Conservation (phyloP, 805 yeast species). For the Pachysolen tannophilus region DNA sequence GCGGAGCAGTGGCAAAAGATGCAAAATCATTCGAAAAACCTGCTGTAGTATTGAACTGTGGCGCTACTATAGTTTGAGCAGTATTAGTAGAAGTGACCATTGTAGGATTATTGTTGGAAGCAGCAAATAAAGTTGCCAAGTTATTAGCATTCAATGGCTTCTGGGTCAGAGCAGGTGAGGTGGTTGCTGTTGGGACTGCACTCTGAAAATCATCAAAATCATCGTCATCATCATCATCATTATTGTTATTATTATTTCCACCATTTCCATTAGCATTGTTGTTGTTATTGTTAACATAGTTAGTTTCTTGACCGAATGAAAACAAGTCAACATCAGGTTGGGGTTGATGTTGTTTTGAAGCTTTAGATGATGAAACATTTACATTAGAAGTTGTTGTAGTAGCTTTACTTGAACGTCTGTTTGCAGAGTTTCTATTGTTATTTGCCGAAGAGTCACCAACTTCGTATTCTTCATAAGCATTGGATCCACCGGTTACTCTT, state of each 20-base stretch:
- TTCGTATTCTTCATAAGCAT: conserved; percentile 57
- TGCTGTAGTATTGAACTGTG: conserved; percentile 7
- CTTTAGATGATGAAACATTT: conserved; percentile 30
- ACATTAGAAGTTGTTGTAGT: conserved; percentile 31
- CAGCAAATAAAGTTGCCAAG: conserved; percentile 23
- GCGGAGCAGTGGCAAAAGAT: conserved; percentile 1
- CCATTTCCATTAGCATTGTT: conserved; percentile 23
- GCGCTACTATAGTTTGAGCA: conserved; percentile 9
- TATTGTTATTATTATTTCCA: conserved; percentile 14
- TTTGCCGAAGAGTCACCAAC: conserved; percentile 25
- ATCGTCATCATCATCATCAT: conserved; percentile 50
- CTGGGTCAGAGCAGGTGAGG: conserved; percentile 10
- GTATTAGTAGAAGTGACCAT: conserved; percentile 15
- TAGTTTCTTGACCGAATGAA: too few species aligned
- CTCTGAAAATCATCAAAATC: conserved; percentile 78
- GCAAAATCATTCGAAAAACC: conserved; percentile 1
- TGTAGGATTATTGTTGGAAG: conserved; percentile 18
- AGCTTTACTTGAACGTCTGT: conserved; percentile 18
- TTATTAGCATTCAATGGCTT: conserved; percentile 17
- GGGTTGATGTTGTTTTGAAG: too few species aligned
- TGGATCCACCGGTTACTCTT: conserved; percentile 27
- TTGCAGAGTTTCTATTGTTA: conserved; percentile 31
- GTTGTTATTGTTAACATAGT: too few species aligned
- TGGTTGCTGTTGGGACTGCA: conserved; percentile 42
- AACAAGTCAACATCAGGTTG: conserved; percentile 38